These are phyloP conservation scores for Amoebophrya sp. DNA, from an alignment of 169 alveolate species.

Conservation along the genomic window DNA sequence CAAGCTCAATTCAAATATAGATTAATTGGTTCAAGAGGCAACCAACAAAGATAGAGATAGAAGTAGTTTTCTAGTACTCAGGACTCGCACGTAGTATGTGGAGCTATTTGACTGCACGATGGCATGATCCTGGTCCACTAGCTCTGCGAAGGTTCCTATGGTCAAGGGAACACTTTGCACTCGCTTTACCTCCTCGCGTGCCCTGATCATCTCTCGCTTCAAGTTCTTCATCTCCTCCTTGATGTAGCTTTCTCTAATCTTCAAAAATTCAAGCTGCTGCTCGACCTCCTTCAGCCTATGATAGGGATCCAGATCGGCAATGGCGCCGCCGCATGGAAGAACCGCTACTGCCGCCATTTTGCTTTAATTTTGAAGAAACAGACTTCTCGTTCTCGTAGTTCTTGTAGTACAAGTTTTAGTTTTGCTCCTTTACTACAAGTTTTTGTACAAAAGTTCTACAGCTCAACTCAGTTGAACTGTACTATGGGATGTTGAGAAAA, in stretches of 20 bases:
- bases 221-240: constrained; percentile 94
- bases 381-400: too few species aligned
- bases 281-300: background rate
- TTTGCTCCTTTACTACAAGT: too few species aligned
- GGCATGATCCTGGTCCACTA: constrained; percentile 93
- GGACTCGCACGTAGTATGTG: constrained; percentile 93
- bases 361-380: background rate
- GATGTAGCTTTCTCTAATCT: constrained; percentile 64
- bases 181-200: constrained; percentile 89
- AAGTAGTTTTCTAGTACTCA: too few species aligned
- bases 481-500: too few species aligned
- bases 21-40: too few species aligned
- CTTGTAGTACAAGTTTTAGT: too few species aligned
- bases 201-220: constrained; percentile 85
- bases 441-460: too few species aligned
- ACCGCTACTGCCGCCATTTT: constrained; percentile 13
- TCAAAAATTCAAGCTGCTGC: background rate
- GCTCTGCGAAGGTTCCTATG: constrained; percentile 96
- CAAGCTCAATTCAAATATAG: too few species aligned
- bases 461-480: too few species aligned
- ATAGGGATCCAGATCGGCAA: background rate
- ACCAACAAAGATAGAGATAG: too few species aligned
- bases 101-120: constrained; percentile 75
- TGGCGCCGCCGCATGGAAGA: background rate
- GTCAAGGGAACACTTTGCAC: constrained; percentile 96